These are phyloP conservation scores for Coemansia sp. DNA, from an alignment of 371 early-diverging fungal species.

Conservation along the genomic window DNA sequence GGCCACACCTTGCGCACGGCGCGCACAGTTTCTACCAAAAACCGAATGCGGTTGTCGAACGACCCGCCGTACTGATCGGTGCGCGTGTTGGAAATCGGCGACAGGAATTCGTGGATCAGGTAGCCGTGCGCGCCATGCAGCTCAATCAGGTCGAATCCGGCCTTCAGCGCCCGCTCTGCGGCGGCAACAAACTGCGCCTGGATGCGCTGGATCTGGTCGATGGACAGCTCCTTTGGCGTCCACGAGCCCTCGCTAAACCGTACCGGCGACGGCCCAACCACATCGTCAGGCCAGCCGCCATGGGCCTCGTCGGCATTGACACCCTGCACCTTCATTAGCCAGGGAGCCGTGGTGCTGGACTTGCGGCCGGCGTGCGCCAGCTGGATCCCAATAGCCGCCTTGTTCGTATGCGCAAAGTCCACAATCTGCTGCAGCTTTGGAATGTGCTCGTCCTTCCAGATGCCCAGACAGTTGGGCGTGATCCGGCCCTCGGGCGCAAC, in stretches of 20 bases:
- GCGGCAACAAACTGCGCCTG: slow-evolving; percentile 67
- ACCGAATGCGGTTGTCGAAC: slow-evolving; percentile 73
- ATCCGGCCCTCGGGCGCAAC: slow-evolving; percentile 77
- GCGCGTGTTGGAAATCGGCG: slow-evolving; percentile 75
- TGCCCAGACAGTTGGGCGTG: slow-evolving; percentile 71
- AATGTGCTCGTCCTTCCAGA: slow-evolving; percentile 82
- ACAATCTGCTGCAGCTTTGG: slow-evolving; percentile 59
- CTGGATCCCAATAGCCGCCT: slow-evolving; percentile 71
- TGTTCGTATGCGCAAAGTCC: slow-evolving; percentile 64
- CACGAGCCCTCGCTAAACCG: slow-evolving; percentile 54
- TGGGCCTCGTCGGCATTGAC: slow-evolving; percentile 51
- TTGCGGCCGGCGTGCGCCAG: slow-evolving; percentile 85
- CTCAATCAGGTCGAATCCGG: slow-evolving; percentile 84
- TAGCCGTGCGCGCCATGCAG: slow-evolving; percentile 84
- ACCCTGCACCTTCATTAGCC: slow-evolving; percentile 39
- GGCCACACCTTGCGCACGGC: slow-evolving; percentile 73
- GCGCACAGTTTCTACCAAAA: slow-evolving; percentile 62
- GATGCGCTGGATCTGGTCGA: slow-evolving; percentile 63
- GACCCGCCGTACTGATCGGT: slow-evolving; percentile 81
- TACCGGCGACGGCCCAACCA: slow-evolving; percentile 68
- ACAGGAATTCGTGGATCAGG: slow-evolving; percentile 74
- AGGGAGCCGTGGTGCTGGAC: slow-evolving; percentile 59
- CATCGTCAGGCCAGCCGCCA: slow-evolving; percentile 79
- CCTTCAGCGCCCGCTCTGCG: slow-evolving; percentile 67
- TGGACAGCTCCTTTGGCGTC: slow-evolving; percentile 60